A percentile compares a stretch with the other conserved stretches of the same genome.
Conservation (phyloP, 139 green algal species). For the Chlorella ohadii region DNA sequence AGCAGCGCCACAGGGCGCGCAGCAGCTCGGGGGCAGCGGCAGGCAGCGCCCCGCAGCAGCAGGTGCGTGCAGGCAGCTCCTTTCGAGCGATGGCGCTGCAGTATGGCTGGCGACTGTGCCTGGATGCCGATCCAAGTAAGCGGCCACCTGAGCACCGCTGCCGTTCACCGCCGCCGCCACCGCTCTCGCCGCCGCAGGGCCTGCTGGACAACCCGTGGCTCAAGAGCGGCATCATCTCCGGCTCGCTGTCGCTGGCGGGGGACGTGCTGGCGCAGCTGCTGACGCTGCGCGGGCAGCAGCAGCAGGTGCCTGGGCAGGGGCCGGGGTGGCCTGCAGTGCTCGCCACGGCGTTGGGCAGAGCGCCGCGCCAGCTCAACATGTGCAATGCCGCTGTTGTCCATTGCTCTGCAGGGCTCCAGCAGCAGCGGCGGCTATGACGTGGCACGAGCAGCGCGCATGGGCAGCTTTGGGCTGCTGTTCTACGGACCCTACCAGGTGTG, state of each 20-base stretch:
- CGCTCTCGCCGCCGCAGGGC: neutral
- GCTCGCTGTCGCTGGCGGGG: conserved; percentile 65
- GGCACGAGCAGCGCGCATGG: conserved; percentile 72
- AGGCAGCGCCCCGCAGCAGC: neutral
- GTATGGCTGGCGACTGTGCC: neutral
- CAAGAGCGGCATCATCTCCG: conserved; percentile 75
- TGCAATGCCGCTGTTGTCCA: too few species aligned
- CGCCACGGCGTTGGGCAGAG: too few species aligned
- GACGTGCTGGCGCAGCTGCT: conserved; percentile 78
- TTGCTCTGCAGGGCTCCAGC: neutral
- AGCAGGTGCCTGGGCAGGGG: neutral
- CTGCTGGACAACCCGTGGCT: conserved; percentile 40
- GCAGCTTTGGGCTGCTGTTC: conserved; percentile 75
- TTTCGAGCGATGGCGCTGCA: neutral
- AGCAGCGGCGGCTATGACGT: conserved; percentile 49
- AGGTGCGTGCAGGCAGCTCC: neutral
- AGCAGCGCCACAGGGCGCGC: neutral
- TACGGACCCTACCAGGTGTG: conserved; percentile 78
- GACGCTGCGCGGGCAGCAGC: neutral
- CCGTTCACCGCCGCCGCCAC: neutral
- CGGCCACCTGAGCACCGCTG: neutral
- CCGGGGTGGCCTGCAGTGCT: neutral
- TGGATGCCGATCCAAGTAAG: neutral
- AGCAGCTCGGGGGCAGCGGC: neutral
- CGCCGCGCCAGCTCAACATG: too few species aligned